Evolutionary conservation across 495 filamentous ascomycete species (phyloP).

Genomic region (Hypomontagnella submonticulosa): DNA sequence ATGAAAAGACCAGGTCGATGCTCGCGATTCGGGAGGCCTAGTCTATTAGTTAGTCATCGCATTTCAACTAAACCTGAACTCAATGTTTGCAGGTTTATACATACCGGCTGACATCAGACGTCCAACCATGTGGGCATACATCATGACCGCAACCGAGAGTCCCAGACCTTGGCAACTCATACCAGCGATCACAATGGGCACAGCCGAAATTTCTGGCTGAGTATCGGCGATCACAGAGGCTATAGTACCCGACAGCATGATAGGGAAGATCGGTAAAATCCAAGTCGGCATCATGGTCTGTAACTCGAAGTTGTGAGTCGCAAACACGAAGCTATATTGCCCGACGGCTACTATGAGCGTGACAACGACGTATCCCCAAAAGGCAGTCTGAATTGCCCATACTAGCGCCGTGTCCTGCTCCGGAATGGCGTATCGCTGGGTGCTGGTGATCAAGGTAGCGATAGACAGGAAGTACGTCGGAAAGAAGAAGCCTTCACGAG

Average conservation of each 20-base stretch:
- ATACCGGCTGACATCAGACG: conserved; percentile 70
- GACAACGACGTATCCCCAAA: conserved; percentile 62
- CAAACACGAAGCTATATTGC: conserved; percentile 66
- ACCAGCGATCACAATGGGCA: conserved; percentile 62
- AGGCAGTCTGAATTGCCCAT: conserved; percentile 54
- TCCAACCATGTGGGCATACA: conserved; percentile 68
- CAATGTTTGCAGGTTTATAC: conserved; percentile 36
- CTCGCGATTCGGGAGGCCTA: conserved; percentile 59
- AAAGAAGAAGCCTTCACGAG: conserved; percentile 74
- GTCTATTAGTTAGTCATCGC: conserved; percentile 14
- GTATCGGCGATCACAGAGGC: conserved; percentile 56
- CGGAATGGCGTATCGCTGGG: conserved; percentile 67
- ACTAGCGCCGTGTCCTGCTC: conserved; percentile 52
- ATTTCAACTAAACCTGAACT: neutral
- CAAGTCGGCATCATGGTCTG: conserved; percentile 64
- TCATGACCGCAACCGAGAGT: conserved; percentile 59
- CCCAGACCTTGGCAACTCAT: conserved; percentile 66
- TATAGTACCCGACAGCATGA: conserved; percentile 65
- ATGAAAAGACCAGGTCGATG: conserved; percentile 76
- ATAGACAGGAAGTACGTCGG: conserved; percentile 73
- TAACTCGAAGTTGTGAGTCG: conserved; percentile 50
- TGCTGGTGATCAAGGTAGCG: conserved; percentile 69
- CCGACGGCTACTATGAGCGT: conserved; percentile 57
- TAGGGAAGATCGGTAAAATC: conserved; percentile 68
- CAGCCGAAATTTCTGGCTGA: conserved; percentile 54